Base-by-base conservation (phyloP, 1,284 basidiomycete genomes). In the Ceratobasidium sp. region DNA sequence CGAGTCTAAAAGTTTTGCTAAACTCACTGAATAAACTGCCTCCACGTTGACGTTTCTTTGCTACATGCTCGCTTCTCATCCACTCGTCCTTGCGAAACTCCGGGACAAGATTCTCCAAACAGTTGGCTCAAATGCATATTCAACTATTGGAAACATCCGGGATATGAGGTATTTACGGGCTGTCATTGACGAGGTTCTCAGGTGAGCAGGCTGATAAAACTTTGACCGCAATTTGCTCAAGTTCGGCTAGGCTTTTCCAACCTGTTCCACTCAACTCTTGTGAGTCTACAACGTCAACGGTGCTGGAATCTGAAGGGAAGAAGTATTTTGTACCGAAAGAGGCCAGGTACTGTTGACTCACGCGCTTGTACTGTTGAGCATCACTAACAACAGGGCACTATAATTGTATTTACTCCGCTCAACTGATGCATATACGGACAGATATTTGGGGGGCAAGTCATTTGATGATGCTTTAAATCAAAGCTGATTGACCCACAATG, bases 81-180 rank as follows among this genome's bases (percentile, higher is more conserved):
- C 86, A 1, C 73, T 80, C 0, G 81, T 86, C 26, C 77, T 84
- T 12, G 53, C 65, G 3, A 83, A 83, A 2, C 79, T 89, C n/a
- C 84, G 87, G 1, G 80, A 84, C 50, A 88, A 89, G 77, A 83
- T 90, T 55, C 71, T 88, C 2, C 78, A 77, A 8, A 82, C 82
- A 28, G 82, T 88, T n/a, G 86, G 86, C 0, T 78, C 81, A 0
- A 81, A 77, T 0, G 79, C 81, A 2, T 77, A 82, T 16, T 87
- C 88, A 1, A 83, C 82, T 0, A 85, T 84, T 69, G 87, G 87
- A 32, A 83, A 88, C 73, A 80, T 89, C 71, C 81, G 82, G 30
- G 83, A 84, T 1, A 87, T 89, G 84, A 88, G 84, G 76, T 88
- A 84, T 74, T 78, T 88, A 2, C 80, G 87, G 18, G 87, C 88